These are phyloP conservation scores for Bipolaris bicolor DNA, from an alignment of 2,329 filamentous ascomycete species.

Conservation along the genomic window DNA sequence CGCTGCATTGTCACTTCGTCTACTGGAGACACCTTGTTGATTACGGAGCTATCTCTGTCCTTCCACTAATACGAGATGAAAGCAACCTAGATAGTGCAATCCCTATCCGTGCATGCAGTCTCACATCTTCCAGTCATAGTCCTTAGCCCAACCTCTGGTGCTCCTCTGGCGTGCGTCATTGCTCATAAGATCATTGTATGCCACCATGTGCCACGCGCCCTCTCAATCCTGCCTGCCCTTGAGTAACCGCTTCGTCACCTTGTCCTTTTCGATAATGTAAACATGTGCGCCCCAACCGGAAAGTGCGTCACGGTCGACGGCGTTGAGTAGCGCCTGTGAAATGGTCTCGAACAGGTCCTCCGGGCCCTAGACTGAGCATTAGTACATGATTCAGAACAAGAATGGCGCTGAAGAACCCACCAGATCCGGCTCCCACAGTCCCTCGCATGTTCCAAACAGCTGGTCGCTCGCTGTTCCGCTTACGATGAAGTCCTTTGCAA, in stretches of 20 bases:
- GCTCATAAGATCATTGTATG: conserved; percentile 21
- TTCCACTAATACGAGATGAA: background rate
- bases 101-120: background rate
- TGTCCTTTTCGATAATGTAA: conserved; percentile 99
- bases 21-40: conserved; percentile 22
- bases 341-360: conserved; percentile 98
- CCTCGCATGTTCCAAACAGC: conserved; percentile 98
- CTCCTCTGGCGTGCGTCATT: conserved; percentile 16
- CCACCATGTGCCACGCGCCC: conserved; percentile 18
- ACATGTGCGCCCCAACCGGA: conserved; percentile 99
- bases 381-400: conserved; percentile 5
- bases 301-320: conserved; percentile 93
- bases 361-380: conserved; percentile 64
- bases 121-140: conserved; percentile 19
- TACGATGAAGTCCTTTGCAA: conserved; percentile 99
- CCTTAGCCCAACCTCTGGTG: conserved; percentile 2
- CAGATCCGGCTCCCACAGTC: conserved; percentile 95
- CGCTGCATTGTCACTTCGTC: background rate
- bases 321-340: conserved; percentile 93
- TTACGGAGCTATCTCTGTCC: conserved; percentile 3
- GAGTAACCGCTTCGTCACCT: conserved; percentile 97
- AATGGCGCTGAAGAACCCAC: conserved; percentile 55
- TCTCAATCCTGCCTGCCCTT: conserved; percentile 88
- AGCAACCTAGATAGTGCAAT: background rate
- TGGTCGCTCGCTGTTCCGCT: conserved; percentile 95